Base-by-base conservation (phyloP, 306 rosid species). In the Fragaria nilgerrensis region DNA sequence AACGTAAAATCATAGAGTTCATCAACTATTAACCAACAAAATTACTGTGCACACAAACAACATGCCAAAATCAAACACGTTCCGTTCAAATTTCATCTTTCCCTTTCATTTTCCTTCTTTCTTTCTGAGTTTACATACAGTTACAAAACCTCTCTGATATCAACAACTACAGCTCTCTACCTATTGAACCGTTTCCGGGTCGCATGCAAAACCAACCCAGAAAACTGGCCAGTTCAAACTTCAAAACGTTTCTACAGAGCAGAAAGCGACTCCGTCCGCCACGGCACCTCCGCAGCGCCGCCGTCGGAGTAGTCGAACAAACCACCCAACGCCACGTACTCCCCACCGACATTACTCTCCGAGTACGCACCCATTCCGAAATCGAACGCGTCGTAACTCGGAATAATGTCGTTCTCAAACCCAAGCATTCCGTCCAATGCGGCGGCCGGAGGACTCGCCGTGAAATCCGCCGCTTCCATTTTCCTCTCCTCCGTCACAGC, bases 221-320 rank as follows among this genome's bases (percentile, higher is more conserved):
- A 22, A 66, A 63, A 25, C n/a, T n/a, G n/a, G n/a, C 66, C 70
- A 32, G 62, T 29, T 75, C 77, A 70, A 77, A 87, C 2, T 5
- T 11, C n/a, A 5, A 53, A 43, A 58, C 82, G 77, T 68, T 29
- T 53, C 75, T 88, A 91, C 89, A 80, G 74, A 29, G 96, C 94
- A n/a, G 88, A 82, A 15, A 93, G 77, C 34, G 93, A 88, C 82
- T 90, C 91, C 20, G 86, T 77, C 56, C 83, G 82, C 90, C 92
- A 91, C 78, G 83, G 68, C 12, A 73, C 43, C 49, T 82, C 89
- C 12, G 84, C 59, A 13, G 25, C 76, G 34, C 76, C 84, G 20
- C 77, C 79, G 5, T 70, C 93, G 8, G 75, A 9, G 36, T 78
- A 84, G 19, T 93, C 94, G n/a, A 91, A 90, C 88, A 93, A 79